Percentiles rank a stretch among this genome's conserved stretches.
phyloP scores from a whole-genome alignment of 2,329 filamentous ascomycete genomes.

The Nakataea oryzae region DNA sequence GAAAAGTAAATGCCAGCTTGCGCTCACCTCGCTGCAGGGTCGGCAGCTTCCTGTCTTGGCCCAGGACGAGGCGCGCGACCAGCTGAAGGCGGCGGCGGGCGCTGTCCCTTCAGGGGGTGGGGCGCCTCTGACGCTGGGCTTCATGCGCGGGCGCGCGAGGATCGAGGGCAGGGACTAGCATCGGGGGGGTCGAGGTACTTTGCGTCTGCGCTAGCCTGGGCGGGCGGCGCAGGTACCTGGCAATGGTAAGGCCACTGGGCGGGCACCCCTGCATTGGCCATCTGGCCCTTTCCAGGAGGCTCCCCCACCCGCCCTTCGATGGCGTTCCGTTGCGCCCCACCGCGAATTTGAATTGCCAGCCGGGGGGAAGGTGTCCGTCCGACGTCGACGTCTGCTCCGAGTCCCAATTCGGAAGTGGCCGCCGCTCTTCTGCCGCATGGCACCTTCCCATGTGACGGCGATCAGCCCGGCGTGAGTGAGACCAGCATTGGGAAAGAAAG shows the following conservation, averaged over 20 bases:
- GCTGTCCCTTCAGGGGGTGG: not conserved
- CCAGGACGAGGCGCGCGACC: not conserved
- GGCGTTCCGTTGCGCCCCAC: not conserved
- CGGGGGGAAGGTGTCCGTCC: not conserved
- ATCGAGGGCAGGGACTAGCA: not conserved
- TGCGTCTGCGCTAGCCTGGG: too few relatives aligned
- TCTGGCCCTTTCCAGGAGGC: not conserved
- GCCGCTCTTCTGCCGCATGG: not conserved
- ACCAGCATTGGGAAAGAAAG: not conserved
- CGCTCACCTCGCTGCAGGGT: not conserved
- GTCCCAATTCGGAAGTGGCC: not conserved
- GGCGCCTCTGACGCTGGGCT: not conserved
- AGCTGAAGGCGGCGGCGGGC: not conserved
- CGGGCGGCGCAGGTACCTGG: not conserved
- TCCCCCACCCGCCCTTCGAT: not conserved
- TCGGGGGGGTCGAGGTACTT: not conserved
- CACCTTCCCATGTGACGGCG: not conserved
- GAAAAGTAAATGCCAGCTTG: not conserved
- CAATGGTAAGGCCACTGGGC: not conserved
- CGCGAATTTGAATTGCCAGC: not conserved
- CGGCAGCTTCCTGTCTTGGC: too few relatives aligned
- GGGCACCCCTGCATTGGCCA: not conserved
- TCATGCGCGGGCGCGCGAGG: too few relatives aligned
- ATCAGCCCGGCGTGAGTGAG: not conserved
- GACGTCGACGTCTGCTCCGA: not conserved